These are phyloP conservation scores for Pyrrhoderma lamaoense DNA, from an alignment of 1,284 basidiomycete species.

Conservation along the genomic window DNA sequence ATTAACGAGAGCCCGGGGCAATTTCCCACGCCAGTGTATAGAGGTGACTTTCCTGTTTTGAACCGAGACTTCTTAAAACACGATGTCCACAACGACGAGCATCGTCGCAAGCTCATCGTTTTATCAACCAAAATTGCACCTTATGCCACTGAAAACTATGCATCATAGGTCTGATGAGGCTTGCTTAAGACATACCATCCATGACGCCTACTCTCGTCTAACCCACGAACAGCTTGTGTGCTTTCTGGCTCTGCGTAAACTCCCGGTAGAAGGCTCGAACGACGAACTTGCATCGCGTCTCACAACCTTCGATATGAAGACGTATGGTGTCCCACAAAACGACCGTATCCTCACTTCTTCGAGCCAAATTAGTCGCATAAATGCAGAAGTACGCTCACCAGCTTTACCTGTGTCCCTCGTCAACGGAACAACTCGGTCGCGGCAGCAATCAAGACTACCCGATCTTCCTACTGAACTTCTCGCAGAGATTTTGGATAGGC, in stretches of 20 bases:
- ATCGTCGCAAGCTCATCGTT: not conserved
- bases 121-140: constrained; percentile 8
- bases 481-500: constrained; percentile 65
- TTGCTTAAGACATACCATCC: constrained; percentile 39
- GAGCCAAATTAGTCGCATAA: not conserved
- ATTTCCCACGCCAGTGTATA: too few species aligned
- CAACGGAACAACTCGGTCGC: not conserved
- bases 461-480: constrained; percentile 70
- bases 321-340: constrained; percentile 48
- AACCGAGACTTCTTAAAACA: too few species aligned
- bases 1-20: too few species aligned
- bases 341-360: not conserved
- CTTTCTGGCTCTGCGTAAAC: constrained; percentile 62
- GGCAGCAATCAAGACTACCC: constrained; percentile 31
- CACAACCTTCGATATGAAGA: constrained; percentile 62
- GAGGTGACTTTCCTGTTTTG: too few species aligned
- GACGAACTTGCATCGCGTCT: constrained; percentile 58
- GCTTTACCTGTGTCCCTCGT: not conserved
- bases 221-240: constrained; percentile 59
- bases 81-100: constrained; percentile 14
- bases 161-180: constrained; percentile 5
- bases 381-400: not conserved
- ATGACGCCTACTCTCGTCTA: constrained; percentile 62
- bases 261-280: constrained; percentile 54
- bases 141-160: constrained; percentile 3